Evolutionary conservation across 1,139 yeast species (phyloP), one percentile per base, ranked within the genome.

Genomic region (Nakaseomyces glabratus): DNA sequence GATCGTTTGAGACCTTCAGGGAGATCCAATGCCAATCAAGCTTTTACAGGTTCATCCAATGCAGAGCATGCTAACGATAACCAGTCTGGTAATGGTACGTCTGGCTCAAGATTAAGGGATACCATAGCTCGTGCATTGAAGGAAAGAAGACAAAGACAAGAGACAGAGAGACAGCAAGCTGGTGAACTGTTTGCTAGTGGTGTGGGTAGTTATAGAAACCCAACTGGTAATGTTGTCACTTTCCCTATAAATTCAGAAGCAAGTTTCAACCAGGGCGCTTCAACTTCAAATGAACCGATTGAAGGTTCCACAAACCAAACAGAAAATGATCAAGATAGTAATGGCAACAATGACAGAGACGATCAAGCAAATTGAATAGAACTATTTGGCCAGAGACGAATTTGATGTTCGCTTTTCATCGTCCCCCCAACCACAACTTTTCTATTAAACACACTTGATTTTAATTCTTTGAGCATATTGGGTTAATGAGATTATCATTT

Each of bases 151-250:
- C 4, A 20, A 10, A 21, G 32, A 21, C 10, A 15, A 16, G 20
- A 20, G n/a, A 10, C 24, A 9, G 28, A 23, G 6, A 6, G n/a
- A 4, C 9, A 7, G 4, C 15, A 18, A 20, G 36, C 26, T 28
- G 32, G 28, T 31, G n/a, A n/a, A n/a, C 22, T 43, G 36, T 43
- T 43, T 33, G 39, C 35, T 36, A 28, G 42, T 11, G 46, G 46
- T 18, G 46, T 43, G 13, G 46, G 42, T 10, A 43, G 46, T 24
- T 43, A 37, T 34, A 37, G 46, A 35, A 37, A 39, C 23, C 43
- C 28, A 11, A 36, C 35, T 12, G 46, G 46, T 13, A 36, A 31
- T 24, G 44, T 43, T 10, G 37, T 43, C 13, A 43, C 44, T 11
- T 20, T 23, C 18, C 13, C 14, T 25, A 26, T 31, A 33, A 33